Evolutionary conservation across 805 yeast genomes (phyloP), one percentile per base, ranked within the genome.

Genomic region (Sporopachydermia lactativora): DNA sequence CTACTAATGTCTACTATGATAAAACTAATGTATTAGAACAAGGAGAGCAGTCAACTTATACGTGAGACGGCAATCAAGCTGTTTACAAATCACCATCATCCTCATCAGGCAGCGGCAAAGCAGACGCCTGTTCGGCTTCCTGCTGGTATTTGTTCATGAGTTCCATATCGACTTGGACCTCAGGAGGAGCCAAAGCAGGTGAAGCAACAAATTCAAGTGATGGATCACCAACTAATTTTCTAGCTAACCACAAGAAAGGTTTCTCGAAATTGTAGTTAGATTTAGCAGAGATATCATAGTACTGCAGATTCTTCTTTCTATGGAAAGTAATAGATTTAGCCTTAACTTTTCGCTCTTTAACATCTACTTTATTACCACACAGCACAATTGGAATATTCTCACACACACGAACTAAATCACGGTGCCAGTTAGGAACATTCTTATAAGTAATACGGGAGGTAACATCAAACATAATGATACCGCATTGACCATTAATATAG

Each of bases 381-480:
- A 92, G 74, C 47, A 92, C 99, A 58, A 92, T 92, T 58, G 99
- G 99, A 57, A 92, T 92, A 78, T 89, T 92, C 73, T 92, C 99
- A 73, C 99, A 92, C 50, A 92, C 99, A 72, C 99, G 85, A 50
- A 92, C 96, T 62, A 92, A 76, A 69, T 92, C 99, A 73, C 98
- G 82, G 81, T 94, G 96, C 99, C 99, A 92, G 83, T 92, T 94
- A 66, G 99, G 98, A 64, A 92, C 99, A 69, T 92, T 92, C 75
- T 92, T 92, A 75, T 92, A 92, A 54, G 98, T 92, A 71, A 92
- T 89, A 75, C 99, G 88, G 41, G 97, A 86, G 48, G 99, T 92
- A 49, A 92, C 98, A 68, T 92, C 99, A 64, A 92, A 92, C 99
- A 92, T 92, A 66, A 92, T 92, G 72, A 92, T 92, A 71, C 97